Conservation (phyloP, 345 rosid genomes). For the Acer negundo region DNA sequence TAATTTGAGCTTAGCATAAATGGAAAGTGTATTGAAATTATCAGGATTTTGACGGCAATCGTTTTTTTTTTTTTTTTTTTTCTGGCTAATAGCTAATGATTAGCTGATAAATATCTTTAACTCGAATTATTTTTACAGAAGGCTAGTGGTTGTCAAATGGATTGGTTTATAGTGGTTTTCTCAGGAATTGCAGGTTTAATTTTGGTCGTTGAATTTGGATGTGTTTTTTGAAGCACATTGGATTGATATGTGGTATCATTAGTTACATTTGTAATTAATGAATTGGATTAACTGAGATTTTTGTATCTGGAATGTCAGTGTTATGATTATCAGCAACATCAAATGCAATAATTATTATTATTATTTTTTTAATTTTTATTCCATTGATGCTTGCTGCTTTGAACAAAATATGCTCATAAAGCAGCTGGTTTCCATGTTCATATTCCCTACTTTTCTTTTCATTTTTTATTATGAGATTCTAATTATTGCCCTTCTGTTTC, state of each 20-base stretch:
- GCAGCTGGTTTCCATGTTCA: neutral
- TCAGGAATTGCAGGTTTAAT: neutral
- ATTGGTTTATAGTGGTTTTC: neutral
- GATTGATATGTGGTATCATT: neutral
- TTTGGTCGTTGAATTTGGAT: conserved; percentile 3
- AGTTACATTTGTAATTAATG: neutral
- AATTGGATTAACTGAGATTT: neutral
- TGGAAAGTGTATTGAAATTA: too few species aligned
- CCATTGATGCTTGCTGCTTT: neutral
- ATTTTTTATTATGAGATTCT: neutral
- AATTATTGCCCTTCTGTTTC: neutral
- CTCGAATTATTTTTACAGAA: too few species aligned
- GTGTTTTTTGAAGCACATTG: neutral
- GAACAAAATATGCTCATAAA: neutral
- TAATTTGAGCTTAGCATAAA: neutral
- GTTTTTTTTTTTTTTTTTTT: too few species aligned
- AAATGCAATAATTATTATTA: neutral
- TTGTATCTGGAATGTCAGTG: neutral
- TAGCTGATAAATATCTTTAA: too few species aligned
- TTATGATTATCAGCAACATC: neutral
- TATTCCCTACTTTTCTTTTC: too few species aligned
- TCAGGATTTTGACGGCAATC: too few species aligned
- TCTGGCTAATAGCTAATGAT: too few species aligned
- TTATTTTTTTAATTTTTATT: neutral
- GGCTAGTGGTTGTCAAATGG: too few species aligned